A percentile compares a stretch with the other conserved stretches of the same genome.
These are phyloP conservation scores for Cytospora piceicola DNA, from an alignment of 2,329 filamentous ascomycete genomes.

Conservation along the genomic window DNA sequence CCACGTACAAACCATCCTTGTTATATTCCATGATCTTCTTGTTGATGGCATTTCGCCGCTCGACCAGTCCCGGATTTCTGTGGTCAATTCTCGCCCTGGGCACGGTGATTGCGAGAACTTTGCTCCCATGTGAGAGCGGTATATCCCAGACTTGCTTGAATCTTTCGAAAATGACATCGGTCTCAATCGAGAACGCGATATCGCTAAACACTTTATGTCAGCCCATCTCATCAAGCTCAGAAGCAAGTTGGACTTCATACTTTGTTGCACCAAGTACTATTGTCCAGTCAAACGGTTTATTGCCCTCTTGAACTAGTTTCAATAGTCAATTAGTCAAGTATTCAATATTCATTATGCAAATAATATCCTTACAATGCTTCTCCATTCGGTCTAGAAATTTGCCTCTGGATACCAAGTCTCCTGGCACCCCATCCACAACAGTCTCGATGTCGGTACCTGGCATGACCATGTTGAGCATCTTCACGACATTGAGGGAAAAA, in stretches of 20 bases:
- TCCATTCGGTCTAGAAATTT: constrained; percentile 36
- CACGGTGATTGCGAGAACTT: constrained; percentile 66
- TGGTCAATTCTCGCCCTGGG: constrained; percentile 51
- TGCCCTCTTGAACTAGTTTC: constrained; percentile 20
- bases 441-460: constrained; percentile 20
- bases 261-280: constrained; percentile 69
- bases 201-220: constrained; percentile 45
- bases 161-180: constrained; percentile 51
- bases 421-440: constrained; percentile 36
- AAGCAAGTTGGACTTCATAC: constrained; percentile 27
- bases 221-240: background rate
- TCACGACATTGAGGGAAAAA: constrained; percentile 19
- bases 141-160: constrained; percentile 57
- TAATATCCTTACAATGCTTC: constrained; percentile 33
- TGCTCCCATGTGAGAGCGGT: constrained; percentile 52
- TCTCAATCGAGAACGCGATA: constrained; percentile 45
- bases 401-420: constrained; percentile 34
- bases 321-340: background rate
- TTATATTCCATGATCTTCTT: constrained; percentile 53
- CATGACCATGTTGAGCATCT: constrained; percentile 21
- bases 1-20: constrained; percentile 57
- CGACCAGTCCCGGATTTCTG: constrained; percentile 4
- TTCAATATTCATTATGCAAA: background rate
- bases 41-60: constrained; percentile 49
- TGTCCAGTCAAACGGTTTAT: constrained; percentile 58